Evolutionary conservation across 2,329 filamentous ascomycete genomes (phyloP).

Genomic region (Penicillium sp.): DNA sequence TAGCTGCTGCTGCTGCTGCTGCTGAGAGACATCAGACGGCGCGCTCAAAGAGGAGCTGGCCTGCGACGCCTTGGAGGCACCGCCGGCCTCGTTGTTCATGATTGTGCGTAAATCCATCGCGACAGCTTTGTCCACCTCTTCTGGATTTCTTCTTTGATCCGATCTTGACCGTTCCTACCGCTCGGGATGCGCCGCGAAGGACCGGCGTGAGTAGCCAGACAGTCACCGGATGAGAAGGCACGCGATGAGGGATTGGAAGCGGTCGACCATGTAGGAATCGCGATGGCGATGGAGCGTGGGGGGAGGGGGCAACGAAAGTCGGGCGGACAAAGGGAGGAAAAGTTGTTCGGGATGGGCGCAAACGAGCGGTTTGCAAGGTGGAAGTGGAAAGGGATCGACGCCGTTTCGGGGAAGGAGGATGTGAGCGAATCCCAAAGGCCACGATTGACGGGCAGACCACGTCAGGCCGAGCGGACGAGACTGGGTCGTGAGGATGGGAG

Average conservation of each 20-base stretch:
- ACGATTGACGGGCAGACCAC: neutral
- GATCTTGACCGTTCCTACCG: neutral
- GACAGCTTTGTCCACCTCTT: conserved; percentile 11
- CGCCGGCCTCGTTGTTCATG: conserved; percentile 43
- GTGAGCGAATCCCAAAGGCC: conserved; percentile 4
- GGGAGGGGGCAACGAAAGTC: conserved; percentile 10
- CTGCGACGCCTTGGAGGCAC: conserved; percentile 26
- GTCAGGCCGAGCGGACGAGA: no score
- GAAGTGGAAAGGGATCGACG: conserved; percentile 12
- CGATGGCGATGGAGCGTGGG: conserved; percentile 1
- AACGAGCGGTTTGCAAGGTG: conserved; percentile 15
- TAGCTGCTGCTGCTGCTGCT: conserved; percentile 19
- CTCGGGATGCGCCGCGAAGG: conserved; percentile 12
- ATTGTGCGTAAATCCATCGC: conserved; percentile 50
- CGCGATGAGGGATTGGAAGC: conserved; percentile 16
- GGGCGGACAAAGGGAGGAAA: conserved; percentile 15
- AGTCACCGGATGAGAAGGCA: conserved; percentile 11
- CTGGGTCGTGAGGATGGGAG: no score
- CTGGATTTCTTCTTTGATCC: no score
- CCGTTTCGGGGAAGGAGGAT: conserved; percentile 16
- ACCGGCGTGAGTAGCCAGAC: conserved; percentile 12
- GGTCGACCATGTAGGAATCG: conserved; percentile 9
- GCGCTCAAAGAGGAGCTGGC: conserved; percentile 27
- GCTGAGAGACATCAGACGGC: conserved; percentile 23
- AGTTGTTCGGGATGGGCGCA: conserved; percentile 19